Evolutionary conservation across 169 alveolate species (phyloP), one percentile per base, ranked within the genome.

Genomic region (Plasmodium billcollinsi): DNA sequence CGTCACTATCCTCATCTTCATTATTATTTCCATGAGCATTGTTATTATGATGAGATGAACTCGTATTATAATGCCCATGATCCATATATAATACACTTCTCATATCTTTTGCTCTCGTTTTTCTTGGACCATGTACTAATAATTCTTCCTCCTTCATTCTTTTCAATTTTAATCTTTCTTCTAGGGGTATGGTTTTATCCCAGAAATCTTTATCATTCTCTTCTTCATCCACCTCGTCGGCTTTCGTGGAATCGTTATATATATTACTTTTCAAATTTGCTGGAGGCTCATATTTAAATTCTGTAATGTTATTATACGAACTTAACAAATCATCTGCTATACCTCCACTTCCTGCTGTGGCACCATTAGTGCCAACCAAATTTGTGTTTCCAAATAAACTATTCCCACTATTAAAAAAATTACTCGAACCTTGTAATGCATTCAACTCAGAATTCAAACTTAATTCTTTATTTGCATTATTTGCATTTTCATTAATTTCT

Each of bases 261-360:
- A 39, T 72, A 86, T 71, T 69, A 14, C 65, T 88, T 20, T 58
- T 76, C 69, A 90, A 93, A 71, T 93, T 94, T 14, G 94, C 94
- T 8, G 98, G 97, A 18, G 98, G 98, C 72, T 96, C 98, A 73
- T 96, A 96, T 74, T 97, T 90, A 93, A 96, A 96, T 72, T 96
- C 98, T 5, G 98, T 94, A 70, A 96, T 96, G 62, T 96, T 96
- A 21, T 97, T 96, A 88, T 94, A 96, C 1, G 98, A 96, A 66
- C 97, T 94, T 72, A 96, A 86, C 45, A 96, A 88, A 24, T 95
- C 98, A 24, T 96, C 98, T 7, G 98, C 98, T 26, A 95, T 62
- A 8, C 97, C 97, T 58, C 95, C 91, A 14, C 93, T 96, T 11
- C 91, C 95, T 6, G 73, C 95, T 69, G 92, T 91, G 0, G 45